Base-by-base conservation (phyloP, 108 stramenopile species). In the Fragilaria radians region DNA sequence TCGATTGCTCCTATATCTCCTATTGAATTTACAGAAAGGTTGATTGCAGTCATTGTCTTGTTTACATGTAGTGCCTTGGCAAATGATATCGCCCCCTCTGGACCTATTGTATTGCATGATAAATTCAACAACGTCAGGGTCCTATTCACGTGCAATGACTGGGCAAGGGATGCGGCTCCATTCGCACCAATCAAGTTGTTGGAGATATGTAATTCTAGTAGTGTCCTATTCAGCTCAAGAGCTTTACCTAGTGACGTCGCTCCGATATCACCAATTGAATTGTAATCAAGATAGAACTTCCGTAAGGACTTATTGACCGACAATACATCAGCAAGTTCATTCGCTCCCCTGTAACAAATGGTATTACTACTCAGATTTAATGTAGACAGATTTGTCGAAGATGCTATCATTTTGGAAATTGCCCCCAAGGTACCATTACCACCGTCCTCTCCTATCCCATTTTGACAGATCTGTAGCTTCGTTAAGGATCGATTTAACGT, bases 361-460 rank as follows among this genome's bases (percentile, higher is more conserved):
- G n/a, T n/a, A n/a, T n/a, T n/a, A n/a, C n/a, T n/a, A n/a, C n/a
- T n/a, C n/a, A n/a, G n/a, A n/a, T n/a, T 64, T 46, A 30, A 4
- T 53, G 3, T 53, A 2, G 2, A 53, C 33, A 74, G 27, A 48
- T 47, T 46, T 46, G 3, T 25, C 29, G 68, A 48, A 0, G 73
- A 55, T 2, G 28, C 28, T 51, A 63, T 74, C 2, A 4, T 14
- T 25, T 53, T 36, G 0, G 68, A 46, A 28, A 62, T 56, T 3
- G 57, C 28, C 1, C 49, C 66, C 32, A 74, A n/a, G n/a, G n/a
- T 31, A 1, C 61, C 67, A 22, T 54, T 60, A 1, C 54, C 62
- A 5, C 73, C 67, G 1, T 59, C 45, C 5, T 68, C 62, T n/a
- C 67, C 67, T 21, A 74, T 59, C 9, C 28, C 22, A 61, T 74